phyloP scores from a whole-genome alignment of 805 yeast genomes.

The Myxozyma nipponensis region DNA sequence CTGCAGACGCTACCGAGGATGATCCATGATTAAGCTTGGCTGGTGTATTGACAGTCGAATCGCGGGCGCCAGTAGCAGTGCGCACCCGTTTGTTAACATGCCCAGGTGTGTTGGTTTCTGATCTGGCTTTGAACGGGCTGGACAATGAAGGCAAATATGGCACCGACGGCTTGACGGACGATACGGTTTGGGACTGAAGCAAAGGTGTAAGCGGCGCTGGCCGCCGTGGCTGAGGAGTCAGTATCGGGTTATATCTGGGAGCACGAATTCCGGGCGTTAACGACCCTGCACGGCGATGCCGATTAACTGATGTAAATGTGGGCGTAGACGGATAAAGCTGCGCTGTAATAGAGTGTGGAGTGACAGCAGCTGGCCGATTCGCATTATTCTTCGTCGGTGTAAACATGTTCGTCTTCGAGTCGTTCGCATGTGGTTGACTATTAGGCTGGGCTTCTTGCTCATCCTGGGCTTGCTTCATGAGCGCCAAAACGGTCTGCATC shows the following conservation, averaged over 20 bases:
- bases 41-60: not conserved
- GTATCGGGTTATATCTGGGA: conserved; percentile 25
- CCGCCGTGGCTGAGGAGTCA: conserved; percentile 22
- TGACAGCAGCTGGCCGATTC: too few species aligned
- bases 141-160: conserved; percentile 22
- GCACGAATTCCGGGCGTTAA: conserved; percentile 17
- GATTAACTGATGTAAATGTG: conserved; percentile 13
- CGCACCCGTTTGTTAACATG: conserved; percentile 6
- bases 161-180: conserved; percentile 5
- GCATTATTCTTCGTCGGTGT: conserved; percentile 3
- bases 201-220: not conserved
- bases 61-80: not conserved
- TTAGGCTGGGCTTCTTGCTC: conserved; percentile 15
- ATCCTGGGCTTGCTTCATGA: conserved; percentile 44
- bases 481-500: conserved; percentile 72
- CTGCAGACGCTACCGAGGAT: not conserved
- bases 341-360: conserved; percentile 10
- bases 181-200: not conserved
- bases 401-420: conserved; percentile 27
- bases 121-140: conserved; percentile 37
- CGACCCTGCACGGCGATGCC: conserved; percentile 10
- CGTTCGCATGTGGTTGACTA: conserved; percentile 3
- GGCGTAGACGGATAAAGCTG: conserved; percentile 22
- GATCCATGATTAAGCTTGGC: not conserved
- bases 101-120: conserved; percentile 25